phyloP scores from a whole-genome alignment of 768 basidiomycete genomes.

The Lanmaoa rubissima region DNA sequence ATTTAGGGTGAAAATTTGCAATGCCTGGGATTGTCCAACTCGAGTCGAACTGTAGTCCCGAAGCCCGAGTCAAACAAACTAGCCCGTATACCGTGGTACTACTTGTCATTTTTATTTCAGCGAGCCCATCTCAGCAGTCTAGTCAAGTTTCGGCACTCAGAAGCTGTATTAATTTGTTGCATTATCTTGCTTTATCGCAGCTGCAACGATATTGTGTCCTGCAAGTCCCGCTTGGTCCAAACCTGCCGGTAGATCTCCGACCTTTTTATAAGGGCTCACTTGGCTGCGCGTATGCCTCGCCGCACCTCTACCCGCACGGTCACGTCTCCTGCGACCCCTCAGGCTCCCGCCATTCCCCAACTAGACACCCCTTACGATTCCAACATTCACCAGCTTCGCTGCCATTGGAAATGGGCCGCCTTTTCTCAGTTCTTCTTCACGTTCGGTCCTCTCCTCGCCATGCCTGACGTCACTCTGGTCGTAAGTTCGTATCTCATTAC shows the following conservation, averaged over 20 bases:
- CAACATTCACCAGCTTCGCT: conserved; percentile 58
- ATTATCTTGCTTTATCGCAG: conserved; percentile 21
- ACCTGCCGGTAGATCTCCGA: conserved; percentile 36
- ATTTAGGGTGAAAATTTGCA: conserved; percentile 19
- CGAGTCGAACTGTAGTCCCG: conserved; percentile 7
- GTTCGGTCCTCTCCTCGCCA: conserved; percentile 70
- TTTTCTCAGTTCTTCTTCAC: conserved; percentile 89
- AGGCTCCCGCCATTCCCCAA: conserved; percentile 26
- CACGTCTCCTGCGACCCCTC: conserved; percentile 32
- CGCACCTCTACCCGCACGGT: conserved; percentile 45
- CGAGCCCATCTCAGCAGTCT: conserved; percentile 10
- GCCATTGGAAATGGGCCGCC: conserved; percentile 90
- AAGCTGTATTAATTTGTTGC: conserved; percentile 20
- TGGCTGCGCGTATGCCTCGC: conserved; percentile 54
- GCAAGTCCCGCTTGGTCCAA: conserved; percentile 22
- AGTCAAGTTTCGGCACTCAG: conserved; percentile 9
- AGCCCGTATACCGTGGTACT: neutral
- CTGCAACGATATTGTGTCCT: conserved; percentile 16
- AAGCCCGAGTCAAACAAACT: neutral
- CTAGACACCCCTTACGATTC: conserved; percentile 30
- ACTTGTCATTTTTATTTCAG: conserved; percentile 12
- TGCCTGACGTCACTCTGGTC: conserved; percentile 65
- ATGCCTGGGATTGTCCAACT: neutral
- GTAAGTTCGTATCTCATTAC: conserved; percentile 39
- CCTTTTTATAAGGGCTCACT: conserved; percentile 35